Conservation (phyloP, 2,329 filamentous ascomycete species). For the Xylaria sp. region DNA sequence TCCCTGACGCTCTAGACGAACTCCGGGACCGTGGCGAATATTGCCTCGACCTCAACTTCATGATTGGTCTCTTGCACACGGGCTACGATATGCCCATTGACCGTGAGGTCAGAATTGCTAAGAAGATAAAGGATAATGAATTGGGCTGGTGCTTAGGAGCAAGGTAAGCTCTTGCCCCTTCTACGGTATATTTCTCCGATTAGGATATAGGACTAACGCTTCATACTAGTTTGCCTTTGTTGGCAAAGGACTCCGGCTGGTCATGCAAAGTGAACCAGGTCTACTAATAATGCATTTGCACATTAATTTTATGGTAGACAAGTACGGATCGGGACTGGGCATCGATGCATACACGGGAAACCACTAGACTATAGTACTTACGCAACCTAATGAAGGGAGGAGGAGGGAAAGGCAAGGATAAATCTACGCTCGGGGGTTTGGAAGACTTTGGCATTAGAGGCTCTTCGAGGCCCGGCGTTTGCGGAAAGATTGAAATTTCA, state of each 20-base stretch:
- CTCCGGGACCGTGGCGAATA: slow-evolving; percentile 85
- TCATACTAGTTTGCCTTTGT: slow-evolving; percentile 76
- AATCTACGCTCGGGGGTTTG: slow-evolving; percentile 13
- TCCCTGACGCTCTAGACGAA: slow-evolving; percentile 83
- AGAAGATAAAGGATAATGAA: slow-evolving; percentile 98
- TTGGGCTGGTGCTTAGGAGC: slow-evolving; percentile 97
- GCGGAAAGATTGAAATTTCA: slow-evolving; percentile 22
- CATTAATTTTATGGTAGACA: slow-evolving; percentile 1
- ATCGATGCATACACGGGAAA: slow-evolving; percentile 17
- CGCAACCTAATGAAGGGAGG: slow-evolving; percentile 34
- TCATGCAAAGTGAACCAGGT: slow-evolving; percentile 85
- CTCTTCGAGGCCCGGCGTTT: slow-evolving; percentile 31
- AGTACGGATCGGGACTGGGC: neutral
- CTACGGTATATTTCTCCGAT: neutral
- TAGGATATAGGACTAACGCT: slow-evolving; percentile 52
- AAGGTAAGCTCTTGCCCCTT: slow-evolving; percentile 69
- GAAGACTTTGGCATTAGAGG: slow-evolving; percentile 23
- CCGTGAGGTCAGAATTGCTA: slow-evolving; percentile 95
- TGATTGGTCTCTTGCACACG: slow-evolving; percentile 90
- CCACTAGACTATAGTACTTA: slow-evolving; percentile 31
- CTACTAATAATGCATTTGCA: slow-evolving; percentile 56
- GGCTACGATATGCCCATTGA: slow-evolving; percentile 99
- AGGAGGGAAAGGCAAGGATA: slow-evolving; percentile 25
- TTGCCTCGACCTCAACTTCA: slow-evolving; percentile 96
- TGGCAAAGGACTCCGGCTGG: slow-evolving; percentile 87